Conservation (phyloP, 495 filamentous ascomycete species). For the Aspergillus incahuasiensis region DNA sequence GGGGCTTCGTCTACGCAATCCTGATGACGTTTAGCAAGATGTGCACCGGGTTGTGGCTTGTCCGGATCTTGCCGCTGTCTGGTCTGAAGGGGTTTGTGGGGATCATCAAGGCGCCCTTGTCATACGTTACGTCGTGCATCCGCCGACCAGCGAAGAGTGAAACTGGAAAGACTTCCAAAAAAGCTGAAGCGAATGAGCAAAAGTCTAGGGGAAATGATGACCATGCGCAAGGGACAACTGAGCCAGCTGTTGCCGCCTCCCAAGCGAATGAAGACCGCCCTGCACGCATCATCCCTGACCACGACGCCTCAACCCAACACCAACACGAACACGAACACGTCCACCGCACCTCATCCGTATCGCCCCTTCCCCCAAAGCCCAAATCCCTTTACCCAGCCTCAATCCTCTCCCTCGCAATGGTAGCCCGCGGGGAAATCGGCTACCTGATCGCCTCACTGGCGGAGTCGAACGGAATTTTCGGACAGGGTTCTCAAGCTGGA, state of each 20-base stretch:
- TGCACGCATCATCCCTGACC: neutral
- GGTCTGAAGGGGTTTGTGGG: neutral
- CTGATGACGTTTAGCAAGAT: slow-evolving; percentile 67
- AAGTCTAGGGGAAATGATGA: no score
- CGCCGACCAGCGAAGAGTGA: neutral
- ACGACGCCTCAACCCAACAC: no score
- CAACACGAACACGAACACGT: neutral
- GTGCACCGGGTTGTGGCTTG: slow-evolving; percentile 59
- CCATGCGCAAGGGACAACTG: no score
- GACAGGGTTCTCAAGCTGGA: slow-evolving; percentile 1
- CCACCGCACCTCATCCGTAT: neutral
- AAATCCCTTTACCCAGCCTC: slow-evolving; percentile 55
- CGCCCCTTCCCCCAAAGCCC: slow-evolving; percentile 32
- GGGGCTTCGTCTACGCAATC: slow-evolving; percentile 63
- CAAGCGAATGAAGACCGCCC: no score
- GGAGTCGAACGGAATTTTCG: slow-evolving; percentile 54
- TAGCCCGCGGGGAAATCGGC: slow-evolving; percentile 73
- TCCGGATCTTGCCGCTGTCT: slow-evolving; percentile 36
- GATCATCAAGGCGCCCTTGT: slow-evolving; percentile 7
- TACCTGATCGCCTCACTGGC: slow-evolving; percentile 72
- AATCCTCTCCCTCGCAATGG: slow-evolving; percentile 62
- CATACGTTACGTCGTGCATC: slow-evolving; percentile 2
- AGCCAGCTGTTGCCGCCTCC: no score
- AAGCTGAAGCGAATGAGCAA: no score
- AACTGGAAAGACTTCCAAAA: neutral